A percentile compares a stretch with the other conserved stretches of the same genome.
Conservation (phyloP, 495 filamentous ascomycete genomes). For the Copromyces sp. region DNA sequence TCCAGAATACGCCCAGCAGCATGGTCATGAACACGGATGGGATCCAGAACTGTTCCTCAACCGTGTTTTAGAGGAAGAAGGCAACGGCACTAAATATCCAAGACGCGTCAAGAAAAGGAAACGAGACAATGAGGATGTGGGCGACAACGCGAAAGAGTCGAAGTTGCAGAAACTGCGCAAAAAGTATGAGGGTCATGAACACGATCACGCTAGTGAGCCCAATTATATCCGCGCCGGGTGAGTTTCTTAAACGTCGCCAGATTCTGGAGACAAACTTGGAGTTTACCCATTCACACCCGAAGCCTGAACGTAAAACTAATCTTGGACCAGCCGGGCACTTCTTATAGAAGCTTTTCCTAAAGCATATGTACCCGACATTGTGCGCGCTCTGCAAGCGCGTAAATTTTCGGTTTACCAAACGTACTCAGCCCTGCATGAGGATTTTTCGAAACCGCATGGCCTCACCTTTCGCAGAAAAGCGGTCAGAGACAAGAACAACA, state of each 20-base stretch:
- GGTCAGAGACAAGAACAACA: conserved; percentile 2
- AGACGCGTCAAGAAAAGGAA: conserved; percentile 27
- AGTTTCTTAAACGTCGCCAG: neutral
- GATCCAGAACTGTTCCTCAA: conserved; percentile 13
- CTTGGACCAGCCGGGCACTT: conserved; percentile 10
- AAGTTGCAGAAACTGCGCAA: neutral
- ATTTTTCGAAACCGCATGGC: conserved; percentile 4
- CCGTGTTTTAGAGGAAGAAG: conserved; percentile 23
- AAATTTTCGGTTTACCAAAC: conserved; percentile 18
- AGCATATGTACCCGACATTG: conserved; percentile 12
- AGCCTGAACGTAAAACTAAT: neutral
- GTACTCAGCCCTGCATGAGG: conserved; percentile 21
- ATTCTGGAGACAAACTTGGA: neutral
- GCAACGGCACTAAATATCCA: conserved; percentile 26
- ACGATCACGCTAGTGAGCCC: neutral
- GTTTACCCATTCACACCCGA: neutral
- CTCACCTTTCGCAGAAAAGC: neutral
- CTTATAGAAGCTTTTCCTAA: conserved; percentile 18
- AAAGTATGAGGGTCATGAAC: conserved; percentile 2
- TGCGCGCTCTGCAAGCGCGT: conserved; percentile 7
- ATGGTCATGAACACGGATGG: conserved; percentile 7
- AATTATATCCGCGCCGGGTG: neutral
- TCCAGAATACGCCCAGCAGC: conserved; percentile 14
- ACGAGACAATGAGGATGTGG: conserved; percentile 10
- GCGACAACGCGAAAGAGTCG: conserved; percentile 8